Evolutionary conservation across 208 protist species (phyloP), one percentile per base, ranked within the genome.

Genomic region (Wallacemonas sp.): DNA sequence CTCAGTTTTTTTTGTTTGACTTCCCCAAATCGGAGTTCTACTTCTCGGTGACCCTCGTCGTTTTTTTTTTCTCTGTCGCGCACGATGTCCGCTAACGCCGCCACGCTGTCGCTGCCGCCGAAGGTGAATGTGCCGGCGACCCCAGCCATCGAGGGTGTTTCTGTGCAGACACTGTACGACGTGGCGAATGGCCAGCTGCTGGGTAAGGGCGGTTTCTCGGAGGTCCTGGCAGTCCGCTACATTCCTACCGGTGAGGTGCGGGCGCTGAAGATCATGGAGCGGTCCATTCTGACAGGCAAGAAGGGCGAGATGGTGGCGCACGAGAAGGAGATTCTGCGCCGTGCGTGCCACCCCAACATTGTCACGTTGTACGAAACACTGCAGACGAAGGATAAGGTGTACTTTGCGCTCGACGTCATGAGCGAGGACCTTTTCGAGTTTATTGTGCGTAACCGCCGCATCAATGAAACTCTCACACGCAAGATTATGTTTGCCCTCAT

Each of bases 381-480:
- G 19, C 76, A 86, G 37, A 89, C 79, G 4, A 21, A 75, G 1
- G 74, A 86, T 8, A 62, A 76, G 50, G 65, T 95, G 1, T 97
- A 88, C 73, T 91, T 97, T 36, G 85, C 89, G 21, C 76, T 95
- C 8, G 87, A 97, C 55, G 65, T 91, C 24, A 92, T 95, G 81
- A 76, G 73, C 38, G 83, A 83, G 66, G 90, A 95, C 46, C 69
- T 95, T 0, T 95, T 92, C 58, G 87, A 93, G 63, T 90, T 89
- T 42, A 91, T 95, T 79, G 79, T 92, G 52, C 78, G 76, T 30
- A 83, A 89, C 64, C 86, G 79, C 55, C 59, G 46, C 26, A 70
- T 93, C 46, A 86, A 85, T 52, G 90, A 95, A 65, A 55, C 36
- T 13, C 61, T 93, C 22, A 77, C 87, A 32, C 70, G 86, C 38